Base-by-base conservation (phyloP, 495 filamentous ascomycete genomes). In the Aspergillus baeticus region DNA sequence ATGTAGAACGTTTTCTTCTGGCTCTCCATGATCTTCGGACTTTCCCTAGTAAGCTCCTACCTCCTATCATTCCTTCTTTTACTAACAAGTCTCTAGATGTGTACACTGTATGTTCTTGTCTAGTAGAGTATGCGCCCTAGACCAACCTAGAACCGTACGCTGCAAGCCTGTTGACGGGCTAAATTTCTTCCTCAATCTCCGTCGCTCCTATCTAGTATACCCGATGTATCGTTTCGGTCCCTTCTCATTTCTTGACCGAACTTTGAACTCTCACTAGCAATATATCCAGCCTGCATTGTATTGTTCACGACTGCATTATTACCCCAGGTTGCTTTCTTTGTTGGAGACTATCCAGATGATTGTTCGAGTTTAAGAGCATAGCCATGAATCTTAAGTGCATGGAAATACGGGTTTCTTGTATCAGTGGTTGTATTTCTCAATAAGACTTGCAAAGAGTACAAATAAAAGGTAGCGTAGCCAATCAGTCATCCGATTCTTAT, bases 11-110 rank as follows among this genome's bases (percentile, higher is more conserved):
- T 91, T 2, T 85, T 91, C 59, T 98, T 98, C 65, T 98, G 94
- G 94, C 87, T 82, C 63, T 90, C 85, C 7, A 98, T 98, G 92
- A 94, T 97, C 57, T 71, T 94, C 55, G 94, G 94, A 6, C 74
- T 98, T 43, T 85, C 87, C 22, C 77, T 96, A 84, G 89, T 95
- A 74, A 77, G 88, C 15, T 3, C 26, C 36, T 1, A 7, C 5
- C 13, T 35, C 31, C 11, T 37, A 0, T 26, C 33, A 21, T 23
- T 33, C 35, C 18, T 29, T 11, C 22, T 5, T 22, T n/a, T 37
- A 36, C 31, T 29, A 38, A 38, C 31, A 33, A 20, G 29, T 2
- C 31, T n/a, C 5, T 33, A 54, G 56, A 54, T 64, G 60, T 59
- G 62, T 34, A 63, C 45, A 42, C 54, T 62, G 61, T 53, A 64